Base-by-base conservation (phyloP, 2,329 filamentous ascomycete species). In the Huntiella omanensis region DNA sequence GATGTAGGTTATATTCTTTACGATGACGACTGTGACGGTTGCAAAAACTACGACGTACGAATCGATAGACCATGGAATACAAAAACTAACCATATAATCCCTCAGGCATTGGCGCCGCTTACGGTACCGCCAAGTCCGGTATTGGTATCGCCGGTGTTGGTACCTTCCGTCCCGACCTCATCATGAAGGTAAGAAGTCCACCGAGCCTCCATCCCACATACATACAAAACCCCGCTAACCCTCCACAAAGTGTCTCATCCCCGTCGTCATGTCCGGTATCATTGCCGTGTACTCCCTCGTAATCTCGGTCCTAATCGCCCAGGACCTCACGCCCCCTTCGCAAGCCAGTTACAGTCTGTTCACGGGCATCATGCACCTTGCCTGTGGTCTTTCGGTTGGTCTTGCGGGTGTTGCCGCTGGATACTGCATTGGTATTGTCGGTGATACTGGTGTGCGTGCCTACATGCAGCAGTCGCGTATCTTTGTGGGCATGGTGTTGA, bases 201-300 rank as follows among this genome's bases (percentile, higher is more conserved):
- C 11, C 38, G 7, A 40, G 12, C 36, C 17, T 4, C 32, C 28
- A 35, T 22, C 11, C 35, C 45, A 46, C 50, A 12, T 10, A 12
- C 19, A 10, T 37, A 46, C n/a, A n/a, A n/a, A 22, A 2, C 4
- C n/a, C 7, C 36, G 12, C 41, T 40, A 34, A 39, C 16, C 28
- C 22, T 32, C 6, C n/a, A 12, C 16, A 5, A 15, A 86, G 82
- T 87, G 80, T 48, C 68, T 88, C 45, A 87, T 88, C 55, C 83
- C 83, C 52, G 83, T 91, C 54, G 80, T 98, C 69, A 98, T 98
- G 91, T 93, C 91, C 56, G 91, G 91, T 75, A 98, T 98, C 60
- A 85, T 98, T 58, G 91, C 91, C 49, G 91, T 98, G 54, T 98
- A 98, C 67, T 84, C 87, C 44, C 82, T 98, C 55, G 91, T 98